Evolutionary conservation across 2,329 filamentous ascomycete species (phyloP), one percentile per base, ranked within the genome.

Genomic region (Fusarium sambucinum): DNA sequence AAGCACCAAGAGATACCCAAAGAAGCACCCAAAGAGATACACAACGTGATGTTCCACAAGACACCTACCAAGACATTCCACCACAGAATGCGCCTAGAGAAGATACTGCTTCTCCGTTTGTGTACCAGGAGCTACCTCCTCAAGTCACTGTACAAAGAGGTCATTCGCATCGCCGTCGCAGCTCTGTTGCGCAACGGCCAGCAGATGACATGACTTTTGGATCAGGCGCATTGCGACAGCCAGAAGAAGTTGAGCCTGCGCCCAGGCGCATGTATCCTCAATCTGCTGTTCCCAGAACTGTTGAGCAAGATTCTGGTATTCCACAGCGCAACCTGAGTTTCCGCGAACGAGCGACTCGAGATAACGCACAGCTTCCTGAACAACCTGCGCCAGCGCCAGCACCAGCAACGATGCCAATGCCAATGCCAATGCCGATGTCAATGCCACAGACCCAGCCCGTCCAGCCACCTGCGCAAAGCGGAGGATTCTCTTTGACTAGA

Each of bases 311-410:
- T 10, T 74, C 78, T 11, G 78, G 76, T 16, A 71, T 82, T 17
- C 84, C 85, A 5, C 83, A 85, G 73, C 84, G 86, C 50, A 87
- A 87, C 52, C 73, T 87, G 40, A 90, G 87, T 76, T 87, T 88
- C 76, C 85, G 86, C n/a, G 87, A 89, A 66, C 83, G 86, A 53
- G 82, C 87, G 9, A 81, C 79, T 4, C 81, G 80, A 63, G 81
- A 81, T 48, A 82, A 84, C 21, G 69, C 80, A 40, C 75, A 77
- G 17, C 66, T 80, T 12, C 76, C 80, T 4, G 76, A 72, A 32
- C 69, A 72, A 32, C 69, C 73, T 6, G 69, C 71, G 17, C 54
- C 72, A n/a, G n/a, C n/a, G n/a, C n/a, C n/a, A n/a, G n/a, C n/a
- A n/a, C n/a, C n/a, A n/a, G n/a, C n/a, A n/a, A n/a, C n/a, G n/a